A percentile compares a stretch with the other conserved stretches of the same genome.
Evolutionary conservation across 1,139 yeast genomes (phyloP).

Genomic region (Chernovozyma sophiae-reginae): DNA sequence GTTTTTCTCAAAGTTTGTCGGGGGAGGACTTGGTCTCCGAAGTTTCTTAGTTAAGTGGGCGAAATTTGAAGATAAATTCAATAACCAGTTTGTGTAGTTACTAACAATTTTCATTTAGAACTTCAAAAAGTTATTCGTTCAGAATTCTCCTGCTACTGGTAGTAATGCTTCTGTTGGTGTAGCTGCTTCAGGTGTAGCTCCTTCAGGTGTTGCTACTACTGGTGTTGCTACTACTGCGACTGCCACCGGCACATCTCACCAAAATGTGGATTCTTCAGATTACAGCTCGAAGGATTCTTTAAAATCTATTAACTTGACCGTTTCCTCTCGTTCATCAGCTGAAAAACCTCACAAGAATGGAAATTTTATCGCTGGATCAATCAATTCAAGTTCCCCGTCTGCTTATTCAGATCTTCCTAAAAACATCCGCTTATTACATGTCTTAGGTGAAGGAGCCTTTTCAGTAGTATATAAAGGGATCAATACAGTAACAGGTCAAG

Average conservation of each 20-base stretch:
- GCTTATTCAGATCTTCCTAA: slow-evolving; percentile 18
- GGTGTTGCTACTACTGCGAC: no score
- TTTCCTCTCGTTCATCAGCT: slow-evolving; percentile 8
- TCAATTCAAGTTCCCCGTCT: neutral
- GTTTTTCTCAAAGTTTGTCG: no score
- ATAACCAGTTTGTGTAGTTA: no score
- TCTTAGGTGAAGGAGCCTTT: slow-evolving; percentile 85
- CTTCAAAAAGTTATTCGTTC: slow-evolving; percentile 2
- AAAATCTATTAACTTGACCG: slow-evolving; percentile 4
- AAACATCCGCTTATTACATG: slow-evolving; percentile 19
- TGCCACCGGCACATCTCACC: neutral
- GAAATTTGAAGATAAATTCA: no score
- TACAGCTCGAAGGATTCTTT: slow-evolving; percentile 4
- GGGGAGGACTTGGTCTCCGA: no score
- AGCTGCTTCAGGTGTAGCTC: no score
- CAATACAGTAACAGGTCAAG: slow-evolving; percentile 40
- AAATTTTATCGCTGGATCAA: slow-evolving; percentile 1
- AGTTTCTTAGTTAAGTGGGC: no score
- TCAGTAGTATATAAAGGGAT: slow-evolving; percentile 78
- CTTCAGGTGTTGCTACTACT: no score
- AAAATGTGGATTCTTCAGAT: slow-evolving; percentile 1
- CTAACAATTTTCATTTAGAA: no score
- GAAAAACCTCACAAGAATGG: neutral
- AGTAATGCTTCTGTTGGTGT: no score
- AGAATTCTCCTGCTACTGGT: neutral